A percentile compares a stretch with the other conserved stretches of the same genome.
Evolutionary conservation across 2,329 filamentous ascomycete genomes (phyloP).

Genomic region (Fusarium fracticaudum): DNA sequence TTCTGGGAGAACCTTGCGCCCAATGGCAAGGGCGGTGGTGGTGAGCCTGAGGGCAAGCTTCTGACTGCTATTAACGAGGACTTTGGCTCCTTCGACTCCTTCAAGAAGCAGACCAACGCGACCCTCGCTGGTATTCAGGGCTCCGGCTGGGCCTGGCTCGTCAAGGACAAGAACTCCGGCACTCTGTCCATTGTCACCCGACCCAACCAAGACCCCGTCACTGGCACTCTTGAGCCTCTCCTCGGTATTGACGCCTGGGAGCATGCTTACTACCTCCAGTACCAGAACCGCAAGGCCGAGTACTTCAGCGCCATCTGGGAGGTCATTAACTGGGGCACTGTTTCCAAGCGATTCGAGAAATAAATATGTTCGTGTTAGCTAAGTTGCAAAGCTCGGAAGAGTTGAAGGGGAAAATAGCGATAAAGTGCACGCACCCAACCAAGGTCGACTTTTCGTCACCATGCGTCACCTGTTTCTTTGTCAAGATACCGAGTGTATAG

Average conservation of each 20-base stretch:
- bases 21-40: conserved; percentile 68
- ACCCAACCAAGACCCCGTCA: conserved; percentile 89
- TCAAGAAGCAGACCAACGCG: conserved; percentile 73
- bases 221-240: conserved; percentile 83
- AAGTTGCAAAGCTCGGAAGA: not conserved
- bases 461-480: conserved; percentile 23
- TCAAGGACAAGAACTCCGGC: conserved; percentile 73
- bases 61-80: conserved; percentile 69
- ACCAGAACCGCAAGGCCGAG: conserved; percentile 96
- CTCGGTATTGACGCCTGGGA: conserved; percentile 96
- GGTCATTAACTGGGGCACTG: conserved; percentile 94
- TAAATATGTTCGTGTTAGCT: conserved; percentile 4
- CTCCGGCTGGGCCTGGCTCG: conserved; percentile 91
- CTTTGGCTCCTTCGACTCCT: conserved; percentile 73
- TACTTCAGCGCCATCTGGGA: conserved; percentile 96
- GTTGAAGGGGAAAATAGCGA: conserved; percentile 17
- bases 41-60: conserved; percentile 70
- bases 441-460: not conserved
- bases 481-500: conserved; percentile 35
- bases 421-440: not conserved
- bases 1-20: conserved; percentile 88
- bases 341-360: conserved; percentile 77
- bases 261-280: conserved; percentile 95
- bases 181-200: conserved; percentile 73
- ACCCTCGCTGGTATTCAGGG: conserved; percentile 82